phyloP scores from a whole-genome alignment of 2,329 filamentous ascomycete species.

The Aspergillus amoenus region DNA sequence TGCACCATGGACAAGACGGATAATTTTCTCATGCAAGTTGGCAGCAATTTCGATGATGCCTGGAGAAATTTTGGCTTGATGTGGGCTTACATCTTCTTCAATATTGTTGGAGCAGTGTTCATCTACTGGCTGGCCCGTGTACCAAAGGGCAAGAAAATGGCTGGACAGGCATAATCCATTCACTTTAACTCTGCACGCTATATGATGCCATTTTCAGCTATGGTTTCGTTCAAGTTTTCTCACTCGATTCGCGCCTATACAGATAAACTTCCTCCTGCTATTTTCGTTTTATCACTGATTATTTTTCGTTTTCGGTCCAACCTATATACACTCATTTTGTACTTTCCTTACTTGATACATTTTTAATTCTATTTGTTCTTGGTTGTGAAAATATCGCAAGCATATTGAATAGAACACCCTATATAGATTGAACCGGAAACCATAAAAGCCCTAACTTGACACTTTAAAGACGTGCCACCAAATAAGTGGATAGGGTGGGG shows the following conservation, averaged over 20 bases:
- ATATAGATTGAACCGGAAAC: not conserved
- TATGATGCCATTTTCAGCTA: too few relatives aligned
- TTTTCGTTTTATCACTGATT: not conserved
- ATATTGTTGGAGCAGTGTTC: constrained; percentile 57
- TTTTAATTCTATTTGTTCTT: not conserved
- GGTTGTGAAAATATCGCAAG: too few relatives aligned
- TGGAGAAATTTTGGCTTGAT: constrained; percentile 72
- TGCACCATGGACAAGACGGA: constrained; percentile 50
- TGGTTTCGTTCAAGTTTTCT: constrained; percentile 64
- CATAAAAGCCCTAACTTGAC: not conserved
- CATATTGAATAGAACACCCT: not conserved
- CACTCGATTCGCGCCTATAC: not conserved
- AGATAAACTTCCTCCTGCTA: not conserved
- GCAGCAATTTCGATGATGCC: constrained; percentile 45
- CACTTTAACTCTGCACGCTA: too few relatives aligned
- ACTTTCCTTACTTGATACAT: not conserved
- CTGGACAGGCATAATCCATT: constrained; percentile 26
- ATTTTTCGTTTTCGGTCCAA: not conserved
- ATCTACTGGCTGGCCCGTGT: constrained; percentile 66
- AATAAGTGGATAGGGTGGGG: not conserved
- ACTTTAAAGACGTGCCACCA: not conserved
- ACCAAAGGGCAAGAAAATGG: constrained; percentile 44
- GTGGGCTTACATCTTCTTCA: constrained; percentile 66
- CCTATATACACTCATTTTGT: not conserved
- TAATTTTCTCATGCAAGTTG: constrained; percentile 45